These are phyloP conservation scores for Jaltomata sinuosa DNA, from an alignment of 257 asterid species.

Conservation along the genomic window DNA sequence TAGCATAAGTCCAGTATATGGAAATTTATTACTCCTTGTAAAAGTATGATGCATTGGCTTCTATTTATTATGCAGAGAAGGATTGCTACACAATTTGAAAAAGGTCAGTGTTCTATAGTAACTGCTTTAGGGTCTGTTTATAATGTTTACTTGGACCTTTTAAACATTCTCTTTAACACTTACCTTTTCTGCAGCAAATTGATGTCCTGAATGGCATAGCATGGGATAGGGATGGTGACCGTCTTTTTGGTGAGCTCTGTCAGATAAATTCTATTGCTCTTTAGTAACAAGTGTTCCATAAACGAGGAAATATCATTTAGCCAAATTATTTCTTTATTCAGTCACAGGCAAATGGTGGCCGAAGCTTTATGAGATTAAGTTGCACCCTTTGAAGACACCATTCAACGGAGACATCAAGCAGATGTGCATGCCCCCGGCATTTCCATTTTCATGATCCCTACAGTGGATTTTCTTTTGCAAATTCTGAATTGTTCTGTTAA, in stretches of 20 bases:
- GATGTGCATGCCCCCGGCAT: constrained; percentile 18
- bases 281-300: background rate
- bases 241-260: constrained; percentile 53
- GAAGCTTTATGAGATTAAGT: constrained; percentile 28
- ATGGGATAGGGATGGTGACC: constrained; percentile 58
- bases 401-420: constrained; percentile 18
- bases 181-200: constrained; percentile 29
- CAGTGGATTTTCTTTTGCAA: background rate
- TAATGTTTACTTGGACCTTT: background rate
- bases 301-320: background rate
- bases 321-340: background rate
- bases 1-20: background rate
- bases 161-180: constrained; percentile 3
- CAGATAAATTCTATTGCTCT: background rate
- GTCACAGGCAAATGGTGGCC: constrained; percentile 44
- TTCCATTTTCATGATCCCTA: background rate
- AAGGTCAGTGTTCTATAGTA: constrained; percentile 21
- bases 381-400: constrained; percentile 21
- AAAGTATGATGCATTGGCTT: constrained; percentile 2
- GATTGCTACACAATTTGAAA: constrained; percentile 36
- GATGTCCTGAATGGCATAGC: constrained; percentile 94
- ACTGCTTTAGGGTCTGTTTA: background rate
- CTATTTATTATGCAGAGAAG: constrained; percentile 34
- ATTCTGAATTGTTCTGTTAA: background rate
- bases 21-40: background rate